Evolutionary conservation across 1,139 yeast species (phyloP).

Genomic region (Scheffersomyces quercinus): DNA sequence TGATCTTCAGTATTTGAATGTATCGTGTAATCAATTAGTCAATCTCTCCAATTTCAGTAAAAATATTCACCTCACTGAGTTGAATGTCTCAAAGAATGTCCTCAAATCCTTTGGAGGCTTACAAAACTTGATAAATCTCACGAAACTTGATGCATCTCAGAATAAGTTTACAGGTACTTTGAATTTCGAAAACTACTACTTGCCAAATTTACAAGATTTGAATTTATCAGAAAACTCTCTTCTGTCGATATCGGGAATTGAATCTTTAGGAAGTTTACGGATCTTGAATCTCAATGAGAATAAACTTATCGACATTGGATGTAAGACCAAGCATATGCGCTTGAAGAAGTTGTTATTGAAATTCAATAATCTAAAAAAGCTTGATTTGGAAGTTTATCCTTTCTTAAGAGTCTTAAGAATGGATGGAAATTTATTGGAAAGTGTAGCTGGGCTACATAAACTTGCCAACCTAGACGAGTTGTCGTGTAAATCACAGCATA

Average conservation of each 20-base stretch:
- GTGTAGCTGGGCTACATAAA: constrained; percentile 26
- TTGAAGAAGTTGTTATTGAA: constrained; percentile 48
- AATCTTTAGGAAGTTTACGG: constrained; percentile 34
- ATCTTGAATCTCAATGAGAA: constrained; percentile 49
- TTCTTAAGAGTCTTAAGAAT: constrained; percentile 45
- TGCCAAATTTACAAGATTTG: constrained; percentile 46
- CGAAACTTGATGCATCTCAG: constrained; percentile 40
- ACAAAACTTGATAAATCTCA: constrained; percentile 40
- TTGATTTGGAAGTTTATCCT: constrained; percentile 38
- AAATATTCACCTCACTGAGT: constrained; percentile 39
- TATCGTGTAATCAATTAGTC: constrained; percentile 38
- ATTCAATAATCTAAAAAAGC: constrained; percentile 33
- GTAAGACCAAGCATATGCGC: constrained; percentile 23
- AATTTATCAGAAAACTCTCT: constrained; percentile 46
- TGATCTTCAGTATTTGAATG: constrained; percentile 46
- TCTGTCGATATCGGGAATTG: constrained; percentile 33
- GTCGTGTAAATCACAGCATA: constrained; percentile 40
- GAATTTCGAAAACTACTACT: constrained; percentile 34
- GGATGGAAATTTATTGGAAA: constrained; percentile 43
- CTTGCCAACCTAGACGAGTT: constrained; percentile 42
- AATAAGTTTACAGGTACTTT: constrained; percentile 42
- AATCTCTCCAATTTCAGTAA: constrained; percentile 30
- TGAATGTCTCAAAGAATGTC: constrained; percentile 34
- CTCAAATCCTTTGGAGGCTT: constrained; percentile 39
- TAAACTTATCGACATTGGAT: constrained; percentile 24